A percentile compares a stretch with the other conserved stretches of the same genome.
phyloP scores from a whole-genome alignment of 306 rosid species.

The Cucurbita moschata region DNA sequence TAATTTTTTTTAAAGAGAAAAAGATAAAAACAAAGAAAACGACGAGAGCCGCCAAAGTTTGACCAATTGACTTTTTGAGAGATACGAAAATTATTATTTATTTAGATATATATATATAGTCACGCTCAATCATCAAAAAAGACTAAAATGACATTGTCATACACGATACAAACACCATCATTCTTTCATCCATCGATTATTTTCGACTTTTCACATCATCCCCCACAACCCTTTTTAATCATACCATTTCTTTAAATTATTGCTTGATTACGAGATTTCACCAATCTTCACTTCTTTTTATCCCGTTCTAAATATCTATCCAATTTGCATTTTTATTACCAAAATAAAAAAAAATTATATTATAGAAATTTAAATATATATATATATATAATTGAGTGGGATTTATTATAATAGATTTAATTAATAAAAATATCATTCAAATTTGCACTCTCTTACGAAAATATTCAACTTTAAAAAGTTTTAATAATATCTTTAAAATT shows the following conservation, averaged over 20 bases:
- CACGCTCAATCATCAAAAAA: not conserved
- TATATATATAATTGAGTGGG: too few species aligned
- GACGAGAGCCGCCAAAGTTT: not conserved
- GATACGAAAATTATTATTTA: too few species aligned
- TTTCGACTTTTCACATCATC: slow-evolving; percentile 1
- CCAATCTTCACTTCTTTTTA: not conserved
- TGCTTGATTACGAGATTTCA: not conserved
- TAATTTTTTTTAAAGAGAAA: too few species aligned
- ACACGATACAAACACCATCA: not conserved
- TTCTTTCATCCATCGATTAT: not conserved
- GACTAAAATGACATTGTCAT: not conserved
- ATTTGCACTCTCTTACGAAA: too few species aligned
- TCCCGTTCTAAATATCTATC: not conserved
- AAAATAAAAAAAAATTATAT: too few species aligned
- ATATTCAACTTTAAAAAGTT: too few species aligned
- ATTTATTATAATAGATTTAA: too few species aligned
- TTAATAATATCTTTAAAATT: too few species aligned
- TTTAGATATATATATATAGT: not conserved
- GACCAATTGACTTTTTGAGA: too few species aligned
- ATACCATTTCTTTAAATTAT: not conserved
- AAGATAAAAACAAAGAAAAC: not conserved
- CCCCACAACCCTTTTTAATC: not conserved
- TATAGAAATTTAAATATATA: too few species aligned
- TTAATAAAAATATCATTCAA: too few species aligned
- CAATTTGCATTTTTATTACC: too few species aligned